These are phyloP conservation scores for Leccinum subfulvum DNA, from an alignment of 1,284 basidiomycete species.

Conservation along the genomic window DNA sequence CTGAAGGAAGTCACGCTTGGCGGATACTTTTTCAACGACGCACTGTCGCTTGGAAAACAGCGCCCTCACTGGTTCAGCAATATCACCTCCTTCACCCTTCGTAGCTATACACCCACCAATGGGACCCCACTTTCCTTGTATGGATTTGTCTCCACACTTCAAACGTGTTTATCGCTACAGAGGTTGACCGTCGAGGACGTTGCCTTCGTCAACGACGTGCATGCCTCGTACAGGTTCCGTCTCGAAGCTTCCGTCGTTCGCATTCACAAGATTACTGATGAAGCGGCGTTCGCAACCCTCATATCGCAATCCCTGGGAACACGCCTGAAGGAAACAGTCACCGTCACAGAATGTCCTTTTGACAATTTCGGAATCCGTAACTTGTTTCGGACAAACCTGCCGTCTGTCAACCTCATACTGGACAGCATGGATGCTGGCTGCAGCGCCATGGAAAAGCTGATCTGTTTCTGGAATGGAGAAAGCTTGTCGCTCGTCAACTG, in stretches of 20 bases:
- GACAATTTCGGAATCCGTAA: slow-evolving; percentile 4
- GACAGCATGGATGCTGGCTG: slow-evolving; percentile 4
- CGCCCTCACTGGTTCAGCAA: slow-evolving; percentile 8
- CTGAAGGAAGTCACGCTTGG: not conserved
- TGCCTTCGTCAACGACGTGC: slow-evolving; percentile 13
- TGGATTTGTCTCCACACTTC: slow-evolving; percentile 3
- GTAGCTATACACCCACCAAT: not conserved
- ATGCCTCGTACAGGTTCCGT: slow-evolving; percentile 12
- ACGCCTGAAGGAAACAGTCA: slow-evolving; percentile 9
- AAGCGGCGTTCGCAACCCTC: slow-evolving; percentile 3
- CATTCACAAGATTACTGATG: slow-evolving; percentile 4
- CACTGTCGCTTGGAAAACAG: not conserved
- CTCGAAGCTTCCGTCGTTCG: slow-evolving; percentile 9
- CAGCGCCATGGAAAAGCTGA: slow-evolving; percentile 3
- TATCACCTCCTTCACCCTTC: slow-evolving; percentile 6
- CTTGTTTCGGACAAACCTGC: slow-evolving; percentile 2
- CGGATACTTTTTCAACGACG: slow-evolving; percentile 2
- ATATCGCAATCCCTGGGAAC: slow-evolving; percentile 9
- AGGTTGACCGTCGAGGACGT: slow-evolving; percentile 7
- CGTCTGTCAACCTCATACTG: slow-evolving; percentile 7
- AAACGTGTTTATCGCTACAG: slow-evolving; percentile 4
- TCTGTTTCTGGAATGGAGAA: slow-evolving; percentile 19
- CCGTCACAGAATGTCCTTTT: slow-evolving; percentile 9
- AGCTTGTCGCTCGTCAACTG: slow-evolving; percentile 10
- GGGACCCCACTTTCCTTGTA: slow-evolving; percentile 7